Evolutionary conservation across 139 green algal genomes (phyloP).

Genomic region (Tetraselmis striata): DNA sequence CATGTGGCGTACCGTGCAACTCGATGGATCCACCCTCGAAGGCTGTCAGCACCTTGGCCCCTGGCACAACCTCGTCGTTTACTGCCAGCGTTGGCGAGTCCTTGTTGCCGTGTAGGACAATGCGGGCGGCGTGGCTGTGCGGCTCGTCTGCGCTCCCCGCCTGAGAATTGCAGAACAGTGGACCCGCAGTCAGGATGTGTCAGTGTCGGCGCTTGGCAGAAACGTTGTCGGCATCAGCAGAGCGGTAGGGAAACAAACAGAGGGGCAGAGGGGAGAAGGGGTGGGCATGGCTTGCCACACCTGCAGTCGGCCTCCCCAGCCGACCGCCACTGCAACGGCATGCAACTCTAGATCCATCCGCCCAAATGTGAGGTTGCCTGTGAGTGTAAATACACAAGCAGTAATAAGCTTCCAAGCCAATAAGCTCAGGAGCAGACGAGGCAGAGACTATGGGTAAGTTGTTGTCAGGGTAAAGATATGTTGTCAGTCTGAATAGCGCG

Average conservation of each 20-base stretch:
- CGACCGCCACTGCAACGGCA: not conserved
- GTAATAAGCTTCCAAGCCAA: too few relatives aligned
- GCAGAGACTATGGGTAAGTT: too few relatives aligned
- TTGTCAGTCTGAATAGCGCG: too few relatives aligned
- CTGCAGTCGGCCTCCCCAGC: not conserved
- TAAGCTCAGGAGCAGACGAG: too few relatives aligned
- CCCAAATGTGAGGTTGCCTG: not conserved
- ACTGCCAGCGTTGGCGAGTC: not conserved
- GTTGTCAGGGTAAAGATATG: too few relatives aligned
- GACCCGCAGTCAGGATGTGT: too few relatives aligned
- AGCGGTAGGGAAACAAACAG: too few relatives aligned
- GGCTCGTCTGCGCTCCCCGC: not conserved
- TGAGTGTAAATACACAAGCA: not conserved
- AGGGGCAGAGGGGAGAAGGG: too few relatives aligned
- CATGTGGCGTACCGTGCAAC: not conserved
- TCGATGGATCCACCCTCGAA: not conserved
- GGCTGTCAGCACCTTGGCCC: not conserved
- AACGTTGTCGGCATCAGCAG: too few relatives aligned
- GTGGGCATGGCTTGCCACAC: too few relatives aligned
- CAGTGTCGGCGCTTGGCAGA: too few relatives aligned
- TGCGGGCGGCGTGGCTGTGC: not conserved
- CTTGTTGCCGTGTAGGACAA: not conserved
- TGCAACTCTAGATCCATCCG: not conserved
- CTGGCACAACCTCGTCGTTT: not conserved
- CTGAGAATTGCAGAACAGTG: too few relatives aligned